Base-by-base conservation (phyloP, 495 filamentous ascomycete species). In the Talaromyces nanjingensis region DNA sequence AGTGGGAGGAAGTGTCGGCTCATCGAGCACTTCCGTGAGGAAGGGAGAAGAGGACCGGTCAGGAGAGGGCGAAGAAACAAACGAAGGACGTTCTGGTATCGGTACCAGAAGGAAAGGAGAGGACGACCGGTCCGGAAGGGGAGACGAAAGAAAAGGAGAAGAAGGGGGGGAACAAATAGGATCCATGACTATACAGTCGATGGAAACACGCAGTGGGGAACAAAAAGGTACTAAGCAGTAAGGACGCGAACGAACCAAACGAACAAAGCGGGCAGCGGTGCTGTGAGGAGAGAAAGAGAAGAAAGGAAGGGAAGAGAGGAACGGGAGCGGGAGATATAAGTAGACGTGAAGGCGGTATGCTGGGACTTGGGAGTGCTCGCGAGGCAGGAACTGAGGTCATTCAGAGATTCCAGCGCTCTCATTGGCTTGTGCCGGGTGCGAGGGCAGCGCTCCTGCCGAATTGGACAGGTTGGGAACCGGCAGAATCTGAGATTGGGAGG, bases 271-370 rank as follows among this genome's bases (percentile, higher is more conserved):
- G 65, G 90, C 91, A 11, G 84, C 87, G 42, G 91, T 91, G 0
- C 89, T 93, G 77, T 93, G 90, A 91, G 93, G 93, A 62, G 89
- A 87, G 76, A 93, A 93, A 12, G 91, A 88, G 18, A 91, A 91
- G 14, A 91, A 90, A 14, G 89, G 89, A 71, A 91, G 93, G 49
- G 91, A 59, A 34, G 11, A 18, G 55, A 34, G 25, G 18, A 14
- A 25, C 18, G 49, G 5, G 24, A 54, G 52, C 8, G 18, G 52
- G 25, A 27, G 14, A 5, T 6, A 42, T 3, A 42, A 42, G 14
- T 42, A 16, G 37, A 4, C 37, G 18, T 22, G 52, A 54, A 54
- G 18, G 52, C 52, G 18, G 52, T 22, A 24, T 24, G 18, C 18
- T 54, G 52, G 37, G 14, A 42, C 14, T 42, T 42, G 37, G 37